Percentiles rank a stretch among this genome's conserved stretches.
Conservation (phyloP, 805 yeast genomes). For the Dipodascopsis uninucleata region DNA sequence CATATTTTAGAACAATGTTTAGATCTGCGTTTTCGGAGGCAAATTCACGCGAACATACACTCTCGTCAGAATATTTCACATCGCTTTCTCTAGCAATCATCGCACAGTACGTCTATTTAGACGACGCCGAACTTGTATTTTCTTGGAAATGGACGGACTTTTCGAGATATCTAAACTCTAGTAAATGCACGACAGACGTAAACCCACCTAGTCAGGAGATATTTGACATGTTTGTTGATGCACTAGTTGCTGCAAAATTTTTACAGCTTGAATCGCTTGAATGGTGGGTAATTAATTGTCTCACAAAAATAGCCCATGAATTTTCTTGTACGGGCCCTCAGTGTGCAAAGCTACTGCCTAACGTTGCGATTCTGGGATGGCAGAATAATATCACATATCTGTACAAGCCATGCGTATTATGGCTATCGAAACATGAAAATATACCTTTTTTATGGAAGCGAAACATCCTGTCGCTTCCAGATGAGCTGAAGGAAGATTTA, state of each 20-base stretch:
- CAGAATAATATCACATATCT: conserved; percentile 17
- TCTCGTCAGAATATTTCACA: conserved; percentile 27
- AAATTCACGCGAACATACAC: conserved; percentile 11
- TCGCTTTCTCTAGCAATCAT: conserved; percentile 26
- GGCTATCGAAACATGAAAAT: conserved; percentile 22
- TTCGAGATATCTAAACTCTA: conserved; percentile 18
- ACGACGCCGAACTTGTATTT: conserved; percentile 23
- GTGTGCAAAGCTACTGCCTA: conserved; percentile 18
- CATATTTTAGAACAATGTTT: conserved; percentile 26
- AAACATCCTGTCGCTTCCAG: conserved; percentile 16
- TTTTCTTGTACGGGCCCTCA: conserved; percentile 23
- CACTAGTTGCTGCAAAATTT: conserved; percentile 25
- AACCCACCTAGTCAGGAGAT: conserved; percentile 26
- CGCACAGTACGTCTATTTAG: conserved; percentile 22
- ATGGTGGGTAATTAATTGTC: conserved; percentile 17
- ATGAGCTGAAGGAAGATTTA: conserved; percentile 13
- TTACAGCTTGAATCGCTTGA: conserved; percentile 25
- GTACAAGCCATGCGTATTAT: conserved; percentile 20
- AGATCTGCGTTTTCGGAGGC: conserved; percentile 27
- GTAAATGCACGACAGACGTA: conserved; percentile 20
- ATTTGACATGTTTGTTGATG: conserved; percentile 21
- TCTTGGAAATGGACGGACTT: conserved; percentile 29
- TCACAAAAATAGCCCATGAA: conserved; percentile 18
- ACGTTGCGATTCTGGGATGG: conserved; percentile 19
- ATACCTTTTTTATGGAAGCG: conserved; percentile 23